Base-by-base conservation (phyloP, 2,329 filamentous ascomycete genomes). In the Exophiala xenobiotica region DNA sequence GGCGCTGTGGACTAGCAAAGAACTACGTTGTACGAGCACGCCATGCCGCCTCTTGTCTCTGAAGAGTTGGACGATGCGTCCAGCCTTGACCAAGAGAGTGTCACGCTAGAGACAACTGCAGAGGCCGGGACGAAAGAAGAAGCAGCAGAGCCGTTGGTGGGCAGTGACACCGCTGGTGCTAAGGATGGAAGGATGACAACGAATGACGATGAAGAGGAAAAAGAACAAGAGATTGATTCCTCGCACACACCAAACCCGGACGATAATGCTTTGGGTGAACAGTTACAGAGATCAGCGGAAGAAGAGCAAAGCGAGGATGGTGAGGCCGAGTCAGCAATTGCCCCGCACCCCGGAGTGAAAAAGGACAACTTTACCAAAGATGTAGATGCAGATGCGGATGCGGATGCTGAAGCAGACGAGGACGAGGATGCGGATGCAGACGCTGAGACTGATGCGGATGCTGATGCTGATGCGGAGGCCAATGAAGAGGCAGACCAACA, bases 221-320 rank as follows among this genome's bases (percentile, higher is more conserved):
- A 20, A 23, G 37, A 16, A 3, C 6, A 23, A 26, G 47, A 50
- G 2, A 26, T 26, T n/a, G 19, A 27, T 27, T 19, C 19, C 20
- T n/a, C 46, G 29, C 33, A 55, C 38, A 38, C 26, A 11, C 37
- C 49, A 6, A 47, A 51, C 23, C 38, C 49, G 19, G 56, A 57
- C 11, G 56, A 59, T 18, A 56, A 45, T 31, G 53, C 47, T 7
- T 46, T 59, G 29, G 53, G 50, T 7, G 54, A 54, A 35, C 57
- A 60, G 39, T 39, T 57, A 41, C 54, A 60, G 44, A 45, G 54
- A 27, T 57, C 54, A 11, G 54, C 57, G 7, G 45, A 56, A 38
- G 52, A 58, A 37, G 44, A 35, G 18, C 35, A 52, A 7, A 57
- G 46, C 40, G 57, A 35, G 3, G 31, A 55, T 37, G 43, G 14